phyloP scores from a whole-genome alignment of 2,329 filamentous ascomycete species.

The Cytospora chrysosperma region DNA sequence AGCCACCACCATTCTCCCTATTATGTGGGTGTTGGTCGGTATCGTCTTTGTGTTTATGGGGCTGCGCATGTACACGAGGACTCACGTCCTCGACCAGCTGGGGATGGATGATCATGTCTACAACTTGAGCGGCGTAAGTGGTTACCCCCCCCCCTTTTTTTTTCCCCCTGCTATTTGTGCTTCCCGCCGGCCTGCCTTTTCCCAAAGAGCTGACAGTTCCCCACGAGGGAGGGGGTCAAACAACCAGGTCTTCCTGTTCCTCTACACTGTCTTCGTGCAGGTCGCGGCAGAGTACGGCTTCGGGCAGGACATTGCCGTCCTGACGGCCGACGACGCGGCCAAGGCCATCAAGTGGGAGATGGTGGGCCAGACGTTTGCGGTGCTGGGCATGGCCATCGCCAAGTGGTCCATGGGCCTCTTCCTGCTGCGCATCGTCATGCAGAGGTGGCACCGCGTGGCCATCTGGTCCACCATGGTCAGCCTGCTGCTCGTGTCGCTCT shows the following conservation, averaged over 20 bases:
- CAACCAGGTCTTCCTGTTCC: not conserved
- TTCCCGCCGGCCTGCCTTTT: not conserved
- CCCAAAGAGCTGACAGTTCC: not conserved
- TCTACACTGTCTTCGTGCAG: slow-evolving; percentile 16
- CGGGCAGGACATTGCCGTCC: not conserved
- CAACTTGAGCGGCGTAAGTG: not conserved
- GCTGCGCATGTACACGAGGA: not conserved
- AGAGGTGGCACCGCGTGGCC: slow-evolving; percentile 1
- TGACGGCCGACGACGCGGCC: not conserved
- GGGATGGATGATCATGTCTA: not conserved
- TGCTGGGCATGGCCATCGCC: slow-evolving; percentile 22
- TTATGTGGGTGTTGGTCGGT: not conserved
- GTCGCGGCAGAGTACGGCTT: slow-evolving; percentile 21
- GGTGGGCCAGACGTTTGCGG: slow-evolving; percentile 17
- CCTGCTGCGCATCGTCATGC: slow-evolving; percentile 24
- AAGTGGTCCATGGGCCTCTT: slow-evolving; percentile 25
- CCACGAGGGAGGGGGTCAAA: too few relatives aligned
- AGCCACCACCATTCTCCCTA: not conserved
- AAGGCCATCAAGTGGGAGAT: slow-evolving; percentile 21
- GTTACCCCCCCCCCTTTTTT: too few relatives aligned
- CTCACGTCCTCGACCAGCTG: not conserved
- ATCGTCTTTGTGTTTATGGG: not conserved
- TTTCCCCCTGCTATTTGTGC: not conserved
- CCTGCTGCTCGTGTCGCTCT: not conserved
- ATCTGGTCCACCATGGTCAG: slow-evolving; percentile 3